Conservation (phyloP, 2,329 filamentous ascomycete genomes). For the Cladophialophora immunda region DNA sequence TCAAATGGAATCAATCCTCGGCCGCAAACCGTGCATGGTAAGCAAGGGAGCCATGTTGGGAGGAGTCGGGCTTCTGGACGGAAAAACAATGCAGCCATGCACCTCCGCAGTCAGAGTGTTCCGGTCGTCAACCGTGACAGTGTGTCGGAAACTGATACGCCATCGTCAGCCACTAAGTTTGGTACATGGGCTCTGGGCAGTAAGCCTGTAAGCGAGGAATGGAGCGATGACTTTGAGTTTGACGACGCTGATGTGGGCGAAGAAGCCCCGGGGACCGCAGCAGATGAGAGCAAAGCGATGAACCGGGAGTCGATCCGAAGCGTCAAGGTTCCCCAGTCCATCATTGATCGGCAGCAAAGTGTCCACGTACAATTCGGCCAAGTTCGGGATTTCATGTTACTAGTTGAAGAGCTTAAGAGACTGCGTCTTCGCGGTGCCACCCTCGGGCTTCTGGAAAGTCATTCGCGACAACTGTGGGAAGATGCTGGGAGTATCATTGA, state of each 20-base stretch:
- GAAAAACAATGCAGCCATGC: slow-evolving; percentile 66
- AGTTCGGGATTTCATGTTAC: slow-evolving; percentile 68
- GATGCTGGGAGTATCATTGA: slow-evolving; percentile 74
- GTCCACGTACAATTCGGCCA: slow-evolving; percentile 72
- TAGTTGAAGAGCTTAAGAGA: slow-evolving; percentile 72
- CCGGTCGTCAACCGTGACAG: slow-evolving; percentile 65
- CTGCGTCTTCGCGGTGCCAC: slow-evolving; percentile 64
- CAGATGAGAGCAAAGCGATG: slow-evolving; percentile 26
- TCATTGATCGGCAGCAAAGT: slow-evolving; percentile 71
- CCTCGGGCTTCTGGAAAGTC: slow-evolving; percentile 63
- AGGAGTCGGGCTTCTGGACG: slow-evolving; percentile 66
- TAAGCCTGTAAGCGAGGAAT: slow-evolving; percentile 73
- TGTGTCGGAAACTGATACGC: slow-evolving; percentile 57
- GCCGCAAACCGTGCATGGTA: slow-evolving; percentile 70
- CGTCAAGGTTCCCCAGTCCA: slow-evolving; percentile 66
- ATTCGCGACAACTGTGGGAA: slow-evolving; percentile 65
- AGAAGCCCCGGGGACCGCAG: slow-evolving; percentile 26
- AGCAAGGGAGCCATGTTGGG: slow-evolving; percentile 64
- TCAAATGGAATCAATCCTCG: slow-evolving; percentile 62
- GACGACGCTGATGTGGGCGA: slow-evolving; percentile 59
- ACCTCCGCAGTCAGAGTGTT: slow-evolving; percentile 72
- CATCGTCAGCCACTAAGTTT: slow-evolving; percentile 66
- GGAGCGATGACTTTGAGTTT: slow-evolving; percentile 75
- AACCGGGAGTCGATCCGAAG: slow-evolving; percentile 43
- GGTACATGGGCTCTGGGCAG: slow-evolving; percentile 73